Evolutionary conservation across 306 rosid genomes (phyloP).

Genomic region (Prunus kanzakura): DNA sequence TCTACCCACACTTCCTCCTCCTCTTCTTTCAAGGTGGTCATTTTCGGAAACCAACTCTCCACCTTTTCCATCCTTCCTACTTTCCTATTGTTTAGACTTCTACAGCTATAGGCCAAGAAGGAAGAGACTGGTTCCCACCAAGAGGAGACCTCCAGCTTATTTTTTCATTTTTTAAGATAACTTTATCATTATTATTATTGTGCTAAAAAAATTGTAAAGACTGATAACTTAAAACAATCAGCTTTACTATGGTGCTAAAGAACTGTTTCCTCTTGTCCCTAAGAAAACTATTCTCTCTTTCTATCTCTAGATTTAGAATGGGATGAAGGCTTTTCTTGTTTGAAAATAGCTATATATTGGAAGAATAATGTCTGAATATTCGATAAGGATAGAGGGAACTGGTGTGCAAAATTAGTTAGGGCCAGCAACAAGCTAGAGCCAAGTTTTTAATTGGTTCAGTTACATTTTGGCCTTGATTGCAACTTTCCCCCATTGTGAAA

Average conservation of each 20-base stretch:
- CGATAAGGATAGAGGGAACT: background rate
- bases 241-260: background rate
- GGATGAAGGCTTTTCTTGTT: too few species aligned
- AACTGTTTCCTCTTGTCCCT: background rate
- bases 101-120: background rate
- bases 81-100: background rate
- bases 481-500: background rate
- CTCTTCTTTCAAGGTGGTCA: background rate
- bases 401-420: background rate
- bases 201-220: too few species aligned
- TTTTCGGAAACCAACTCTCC: background rate
- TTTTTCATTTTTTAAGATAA: background rate
- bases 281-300: background rate
- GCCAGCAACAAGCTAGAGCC: background rate
- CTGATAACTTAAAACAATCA: background rate
- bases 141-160: background rate
- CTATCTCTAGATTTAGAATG: background rate
- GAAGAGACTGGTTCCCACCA: background rate
- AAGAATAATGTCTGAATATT: too few species aligned
- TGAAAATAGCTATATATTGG: too few species aligned
- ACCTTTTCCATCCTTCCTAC: background rate
- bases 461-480: background rate
- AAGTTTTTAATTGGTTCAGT: background rate
- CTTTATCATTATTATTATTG: too few species aligned
- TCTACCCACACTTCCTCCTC: background rate